These are phyloP conservation scores for Sedum album DNA, from an alignment of 164 flowering plant genomes.

Conservation along the genomic window DNA sequence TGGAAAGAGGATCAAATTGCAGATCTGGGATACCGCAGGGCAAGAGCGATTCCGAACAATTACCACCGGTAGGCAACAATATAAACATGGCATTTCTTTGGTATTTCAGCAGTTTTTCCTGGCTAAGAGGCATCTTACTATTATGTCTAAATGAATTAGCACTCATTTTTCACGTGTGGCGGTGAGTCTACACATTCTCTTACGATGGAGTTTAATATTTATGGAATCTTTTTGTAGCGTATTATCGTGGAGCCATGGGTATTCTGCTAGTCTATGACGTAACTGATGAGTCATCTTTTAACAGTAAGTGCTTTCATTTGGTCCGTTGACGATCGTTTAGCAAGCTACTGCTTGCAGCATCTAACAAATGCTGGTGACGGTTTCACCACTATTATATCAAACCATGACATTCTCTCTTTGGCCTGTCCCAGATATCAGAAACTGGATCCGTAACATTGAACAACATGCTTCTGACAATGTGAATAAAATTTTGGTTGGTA, in stretches of 20 bases:
- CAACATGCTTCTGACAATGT: slow-evolving; percentile 33
- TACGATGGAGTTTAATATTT: neutral
- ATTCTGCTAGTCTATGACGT: slow-evolving; percentile 41
- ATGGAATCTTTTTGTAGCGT: slow-evolving; percentile 21
- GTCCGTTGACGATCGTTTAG: neutral
- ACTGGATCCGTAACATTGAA: slow-evolving; percentile 32
- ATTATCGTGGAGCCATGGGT: slow-evolving; percentile 43
- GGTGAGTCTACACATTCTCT: neutral
- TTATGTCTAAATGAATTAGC: neutral
- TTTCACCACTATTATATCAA: neutral
- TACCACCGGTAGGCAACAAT: slow-evolving; percentile 16
- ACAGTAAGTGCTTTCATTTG: slow-evolving; percentile 20
- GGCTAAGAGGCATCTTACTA: neutral
- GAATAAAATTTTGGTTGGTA: slow-evolving; percentile 34
- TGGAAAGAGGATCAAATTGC: slow-evolving; percentile 26
- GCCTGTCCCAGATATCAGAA: slow-evolving; percentile 19
- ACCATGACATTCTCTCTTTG: neutral
- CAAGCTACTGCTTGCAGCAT: neutral
- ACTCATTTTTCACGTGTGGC: neutral
- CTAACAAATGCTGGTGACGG: neutral
- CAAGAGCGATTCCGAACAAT: slow-evolving; percentile 30
- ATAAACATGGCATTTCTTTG: neutral
- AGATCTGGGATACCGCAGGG: slow-evolving; percentile 32
- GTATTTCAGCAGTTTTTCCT: neutral
- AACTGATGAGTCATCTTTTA: slow-evolving; percentile 39